phyloP scores from a whole-genome alignment of 352 stramenopile genomes.

The Globisporangium sylvaticum region DNA sequence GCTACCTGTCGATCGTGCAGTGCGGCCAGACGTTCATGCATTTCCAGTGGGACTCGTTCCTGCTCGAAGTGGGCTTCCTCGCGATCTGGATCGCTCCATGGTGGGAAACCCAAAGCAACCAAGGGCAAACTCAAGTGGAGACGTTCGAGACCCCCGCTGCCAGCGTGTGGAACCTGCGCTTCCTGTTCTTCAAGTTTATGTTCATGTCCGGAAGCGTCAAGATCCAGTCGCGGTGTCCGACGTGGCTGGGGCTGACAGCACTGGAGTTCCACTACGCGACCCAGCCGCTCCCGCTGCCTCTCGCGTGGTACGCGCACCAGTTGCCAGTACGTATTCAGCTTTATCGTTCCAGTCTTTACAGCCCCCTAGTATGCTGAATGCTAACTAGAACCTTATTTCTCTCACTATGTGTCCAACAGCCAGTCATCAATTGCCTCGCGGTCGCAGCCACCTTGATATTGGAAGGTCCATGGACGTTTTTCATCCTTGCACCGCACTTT shows the following conservation, averaged over 20 bases:
- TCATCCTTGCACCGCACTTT: slow-evolving; percentile 73
- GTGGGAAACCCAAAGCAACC: slow-evolving; percentile 15
- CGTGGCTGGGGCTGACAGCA: slow-evolving; percentile 87
- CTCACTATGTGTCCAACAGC: slow-evolving; percentile 22
- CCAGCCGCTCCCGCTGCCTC: slow-evolving; percentile 68
- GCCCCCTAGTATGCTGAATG: too few relatives aligned
- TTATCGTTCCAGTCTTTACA: neutral
- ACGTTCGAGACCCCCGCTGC: slow-evolving; percentile 29
- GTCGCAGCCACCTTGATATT: slow-evolving; percentile 85
- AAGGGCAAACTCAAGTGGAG: neutral
- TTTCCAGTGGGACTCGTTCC: slow-evolving; percentile 92
- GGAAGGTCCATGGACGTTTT: slow-evolving; percentile 84
- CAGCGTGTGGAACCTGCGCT: slow-evolving; percentile 67
- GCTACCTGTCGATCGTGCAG: slow-evolving; percentile 74
- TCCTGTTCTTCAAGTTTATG: slow-evolving; percentile 94
- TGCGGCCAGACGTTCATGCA: slow-evolving; percentile 86
- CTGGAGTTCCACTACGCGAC: slow-evolving; percentile 92
- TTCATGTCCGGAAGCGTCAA: slow-evolving; percentile 91
- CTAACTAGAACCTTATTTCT: neutral
- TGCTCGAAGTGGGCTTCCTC: slow-evolving; percentile 84
- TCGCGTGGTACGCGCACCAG: slow-evolving; percentile 87
- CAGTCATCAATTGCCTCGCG: slow-evolving; percentile 64
- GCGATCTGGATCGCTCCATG: slow-evolving; percentile 46
- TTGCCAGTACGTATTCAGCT: slow-evolving; percentile 40
- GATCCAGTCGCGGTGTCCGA: slow-evolving; percentile 87